Evolutionary conservation across 345 rosid genomes (phyloP).

Genomic region (Noccaea caerulescens): DNA sequence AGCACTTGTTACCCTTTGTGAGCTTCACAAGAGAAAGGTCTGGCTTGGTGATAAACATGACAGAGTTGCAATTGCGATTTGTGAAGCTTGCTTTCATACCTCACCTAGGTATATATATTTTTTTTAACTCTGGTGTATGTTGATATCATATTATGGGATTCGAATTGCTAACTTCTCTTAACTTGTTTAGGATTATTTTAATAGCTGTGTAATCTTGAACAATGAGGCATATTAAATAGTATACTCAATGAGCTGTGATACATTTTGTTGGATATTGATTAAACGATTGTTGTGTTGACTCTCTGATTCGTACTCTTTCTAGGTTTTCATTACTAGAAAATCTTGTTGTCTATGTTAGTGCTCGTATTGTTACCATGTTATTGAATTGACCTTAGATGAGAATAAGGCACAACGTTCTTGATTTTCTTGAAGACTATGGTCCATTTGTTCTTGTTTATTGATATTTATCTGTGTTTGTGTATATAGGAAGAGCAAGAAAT

Average conservation of each 20-base stretch:
- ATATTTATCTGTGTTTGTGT: slow-evolving; percentile 15
- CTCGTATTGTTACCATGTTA: no score
- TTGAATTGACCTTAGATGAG: neutral
- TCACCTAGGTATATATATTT: slow-evolving; percentile 62
- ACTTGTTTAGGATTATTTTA: slow-evolving; percentile 65
- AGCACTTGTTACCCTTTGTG: slow-evolving; percentile 71
- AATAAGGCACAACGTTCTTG: neutral
- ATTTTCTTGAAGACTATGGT: neutral
- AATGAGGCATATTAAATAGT: no score
- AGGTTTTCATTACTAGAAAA: no score
- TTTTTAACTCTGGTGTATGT: slow-evolving; percentile 13
- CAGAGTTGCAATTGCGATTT: slow-evolving; percentile 89
- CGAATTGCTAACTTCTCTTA: slow-evolving; percentile 3
- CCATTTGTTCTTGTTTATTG: neutral
- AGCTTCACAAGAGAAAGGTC: slow-evolving; percentile 76
- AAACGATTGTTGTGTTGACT: no score
- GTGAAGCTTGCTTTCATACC: slow-evolving; percentile 85
- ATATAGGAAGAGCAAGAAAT: slow-evolving; percentile 84
- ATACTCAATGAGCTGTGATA: no score
- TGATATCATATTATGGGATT: slow-evolving; percentile 6
- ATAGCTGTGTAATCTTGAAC: no score
- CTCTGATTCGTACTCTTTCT: no score
- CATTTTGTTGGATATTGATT: no score
- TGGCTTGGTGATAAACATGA: slow-evolving; percentile 91
- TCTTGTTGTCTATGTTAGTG: no score